Base-by-base conservation (phyloP, 2,329 filamentous ascomycete genomes). In the Fusarium goolgardi region DNA sequence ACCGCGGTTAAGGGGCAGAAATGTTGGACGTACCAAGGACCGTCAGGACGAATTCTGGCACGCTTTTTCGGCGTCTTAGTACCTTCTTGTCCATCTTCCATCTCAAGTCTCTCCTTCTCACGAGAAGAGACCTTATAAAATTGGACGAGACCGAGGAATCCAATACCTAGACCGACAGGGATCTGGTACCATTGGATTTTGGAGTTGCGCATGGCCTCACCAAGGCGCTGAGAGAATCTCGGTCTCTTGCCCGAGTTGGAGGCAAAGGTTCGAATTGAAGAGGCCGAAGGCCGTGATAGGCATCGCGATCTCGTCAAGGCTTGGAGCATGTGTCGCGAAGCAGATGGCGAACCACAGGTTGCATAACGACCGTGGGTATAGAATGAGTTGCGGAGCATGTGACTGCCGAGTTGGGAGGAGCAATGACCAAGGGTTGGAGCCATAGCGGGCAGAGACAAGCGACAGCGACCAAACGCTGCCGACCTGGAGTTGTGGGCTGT, bases 101-200 rank as follows among this genome's bases (percentile, higher is more conserved):
- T 81, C 60, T 82, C 79, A 41, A 61, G 65, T 72, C 81, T 84
- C 70, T 86, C 85, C 70, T 85, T 83, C 63, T 88, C 84, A n/a
- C 85, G 77, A 25, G 78, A 76, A 16, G 83, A 88, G 56, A 92
- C 87, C 76, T 92, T 92, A 79, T 95, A 96, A 77, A 96, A 90
- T 73, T 97, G 94, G 51, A 94, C 85, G 52, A 92, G 83, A 25
- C 93, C 94, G 11, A 97, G 84, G 74, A 97, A 94, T 59, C 88
- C 92, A 73, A 97, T 90, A 63, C 94, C 94, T 23, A 97, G 84
- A 27, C 91, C 92, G 56, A 97, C 87, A 23, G 94, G 94, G 71
- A 97, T 97, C 46, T 92, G 92, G 79, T 94, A 93, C 94, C 94
- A 97, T 82, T 92, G 88, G 65, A 96, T 85, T 78, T 84, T 87